A percentile compares a stretch with the other conserved stretches of the same genome.
phyloP scores from a whole-genome alignment of 495 filamentous ascomycete genomes.

The Staphylotrichum tortipilum region DNA sequence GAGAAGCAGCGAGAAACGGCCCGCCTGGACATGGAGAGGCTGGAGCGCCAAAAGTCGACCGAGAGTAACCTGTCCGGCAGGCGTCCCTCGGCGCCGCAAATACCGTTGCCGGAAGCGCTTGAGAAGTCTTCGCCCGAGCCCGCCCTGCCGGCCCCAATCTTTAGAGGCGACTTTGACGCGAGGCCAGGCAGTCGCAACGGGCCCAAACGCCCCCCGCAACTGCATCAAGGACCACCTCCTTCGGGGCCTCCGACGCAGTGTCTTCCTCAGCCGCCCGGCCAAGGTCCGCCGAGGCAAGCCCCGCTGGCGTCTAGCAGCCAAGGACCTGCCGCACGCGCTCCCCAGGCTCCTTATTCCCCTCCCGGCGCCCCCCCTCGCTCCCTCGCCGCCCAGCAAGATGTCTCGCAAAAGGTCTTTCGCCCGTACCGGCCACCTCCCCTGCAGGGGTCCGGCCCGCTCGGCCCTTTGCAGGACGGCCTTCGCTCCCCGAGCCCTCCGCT shows the following conservation, averaged over 20 bases:
- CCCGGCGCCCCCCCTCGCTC: background rate
- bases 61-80: conserved; percentile 7
- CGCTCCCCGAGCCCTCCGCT: conserved; percentile 4
- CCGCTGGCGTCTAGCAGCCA: too few relatives aligned
- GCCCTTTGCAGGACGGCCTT: background rate
- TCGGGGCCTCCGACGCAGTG: conserved; percentile 24
- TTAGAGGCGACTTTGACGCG: conserved; percentile 18
- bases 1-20: conserved; percentile 16
- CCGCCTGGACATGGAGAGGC: conserved; percentile 17
- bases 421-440: conserved; percentile 7
- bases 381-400: background rate
- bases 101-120: too few relatives aligned
- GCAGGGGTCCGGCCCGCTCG: conserved; percentile 1
- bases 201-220: background rate
- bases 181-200: conserved; percentile 18
- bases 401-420: background rate
- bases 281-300: conserved; percentile 10
- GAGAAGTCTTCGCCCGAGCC: background rate
- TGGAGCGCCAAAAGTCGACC: conserved; percentile 18
- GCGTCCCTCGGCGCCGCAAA: background rate
- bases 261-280: conserved; percentile 15
- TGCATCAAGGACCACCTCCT: conserved; percentile 21
- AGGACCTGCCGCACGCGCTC: too few relatives aligned
- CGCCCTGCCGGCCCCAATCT: conserved; percentile 9
- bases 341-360: background rate